These are phyloP conservation scores for Termitomyces sp. DNA, from an alignment of 768 basidiomycete genomes.

Conservation along the genomic window DNA sequence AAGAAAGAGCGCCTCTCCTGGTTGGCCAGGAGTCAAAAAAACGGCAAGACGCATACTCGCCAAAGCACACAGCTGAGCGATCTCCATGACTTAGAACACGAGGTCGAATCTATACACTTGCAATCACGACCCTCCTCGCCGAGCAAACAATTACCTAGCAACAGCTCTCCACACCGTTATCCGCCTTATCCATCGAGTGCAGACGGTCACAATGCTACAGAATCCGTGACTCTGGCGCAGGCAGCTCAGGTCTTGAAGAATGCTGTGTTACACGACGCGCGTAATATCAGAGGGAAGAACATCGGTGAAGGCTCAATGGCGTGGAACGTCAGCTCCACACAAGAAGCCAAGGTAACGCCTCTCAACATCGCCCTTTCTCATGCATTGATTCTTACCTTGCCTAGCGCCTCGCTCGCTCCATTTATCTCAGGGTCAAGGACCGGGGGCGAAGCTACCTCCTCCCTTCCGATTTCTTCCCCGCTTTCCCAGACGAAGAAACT, in stretches of 20 bases:
- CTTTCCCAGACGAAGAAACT: conserved; percentile 50
- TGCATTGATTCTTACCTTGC: neutral
- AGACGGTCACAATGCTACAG: conserved; percentile 15
- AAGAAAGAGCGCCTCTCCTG: conserved; percentile 14
- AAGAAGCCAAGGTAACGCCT: conserved; percentile 59
- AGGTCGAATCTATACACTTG: conserved; percentile 3
- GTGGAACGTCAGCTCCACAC: conserved; percentile 51
- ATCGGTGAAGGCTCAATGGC: conserved; percentile 36
- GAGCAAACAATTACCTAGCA: conserved; percentile 3
- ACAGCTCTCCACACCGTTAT: conserved; percentile 28
- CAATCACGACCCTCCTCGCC: conserved; percentile 8
- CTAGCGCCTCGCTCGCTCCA: conserved; percentile 62
- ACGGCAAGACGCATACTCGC: neutral
- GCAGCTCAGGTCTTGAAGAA: conserved; percentile 64
- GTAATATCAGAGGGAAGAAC: conserved; percentile 55
- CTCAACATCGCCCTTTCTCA: neutral
- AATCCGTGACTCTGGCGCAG: conserved; percentile 41
- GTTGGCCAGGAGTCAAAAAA: neutral
- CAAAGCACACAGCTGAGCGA: neutral
- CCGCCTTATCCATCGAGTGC: conserved; percentile 27
- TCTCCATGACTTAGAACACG: conserved; percentile 1
- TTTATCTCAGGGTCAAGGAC: conserved; percentile 58
- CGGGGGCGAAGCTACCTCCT: conserved; percentile 54
- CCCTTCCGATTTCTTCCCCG: conserved; percentile 67
- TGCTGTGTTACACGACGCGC: conserved; percentile 73